Evolutionary conservation across 371 early-diverging fungal genomes (phyloP), one percentile per base, ranked within the genome.

Genomic region (Saksenaea vasiformis): DNA sequence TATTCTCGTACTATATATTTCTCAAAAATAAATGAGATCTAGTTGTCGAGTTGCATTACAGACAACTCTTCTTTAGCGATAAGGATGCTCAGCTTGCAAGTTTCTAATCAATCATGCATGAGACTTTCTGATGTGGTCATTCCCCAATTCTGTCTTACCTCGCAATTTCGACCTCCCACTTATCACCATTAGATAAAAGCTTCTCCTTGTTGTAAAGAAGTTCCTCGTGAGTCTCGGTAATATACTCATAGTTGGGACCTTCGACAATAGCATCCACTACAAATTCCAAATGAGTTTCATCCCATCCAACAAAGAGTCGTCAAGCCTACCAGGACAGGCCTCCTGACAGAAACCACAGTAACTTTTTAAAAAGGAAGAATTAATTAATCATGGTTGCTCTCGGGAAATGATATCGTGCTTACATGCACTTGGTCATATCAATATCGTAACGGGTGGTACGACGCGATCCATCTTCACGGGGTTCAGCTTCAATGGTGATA

Each of bases 401-500:
- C n/a, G n/a, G n/a, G n/a, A n/a, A n/a, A n/a, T n/a, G n/a, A n/a
- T 19, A 10, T 51, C 37, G 17, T 56, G 66, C 74, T 74, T 69
- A 85, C 76, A 94, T 93, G 85, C 91, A 92, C 89, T 98, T 98
- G 71, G 98, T 97, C 98, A 97, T 97, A 76, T 98, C 98, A 68
- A 98, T 98, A 84, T 98, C 98, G 76, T 98, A 98, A 62, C 97
- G 89, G 36, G 97, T 96, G 34, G 98, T 98, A 66, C 97, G 91
- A 76, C 98, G 91, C 41, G 91, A 87, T 38, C 96, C 98, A 75
- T 98, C 98, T 63, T 94, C 94, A 71, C 98, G 90, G 28, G 95
- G 93, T 78, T 98, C 97, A 41, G 96, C 94, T 84, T 98, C 98
- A 65, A 98, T 98, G n/a, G 98, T 98, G 69, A 98, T 98, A 28